Percentiles rank a stretch among this genome's conserved stretches.
These are phyloP conservation scores for Stramenopiles sp. DNA, from an alignment of 352 stramenopile genomes.

Conservation along the genomic window DNA sequence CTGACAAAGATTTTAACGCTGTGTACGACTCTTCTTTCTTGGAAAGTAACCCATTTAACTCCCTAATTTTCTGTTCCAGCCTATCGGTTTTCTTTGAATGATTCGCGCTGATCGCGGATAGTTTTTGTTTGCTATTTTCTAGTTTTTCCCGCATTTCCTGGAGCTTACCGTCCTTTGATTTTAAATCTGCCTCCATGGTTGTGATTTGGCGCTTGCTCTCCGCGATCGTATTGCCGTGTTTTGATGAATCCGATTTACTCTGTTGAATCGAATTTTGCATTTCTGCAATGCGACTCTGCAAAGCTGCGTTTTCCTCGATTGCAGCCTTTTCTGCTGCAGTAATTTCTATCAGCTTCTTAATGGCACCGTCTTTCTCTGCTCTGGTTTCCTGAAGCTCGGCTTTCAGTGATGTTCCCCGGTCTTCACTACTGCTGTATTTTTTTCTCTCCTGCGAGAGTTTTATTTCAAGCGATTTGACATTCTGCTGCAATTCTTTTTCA, in stretches of 20 bases:
- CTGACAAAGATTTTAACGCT: no score
- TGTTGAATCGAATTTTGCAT: neutral
- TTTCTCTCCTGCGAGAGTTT: neutral
- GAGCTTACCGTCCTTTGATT: neutral
- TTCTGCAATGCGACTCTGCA: neutral
- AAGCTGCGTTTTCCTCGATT: neutral
- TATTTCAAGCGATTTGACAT: conserved; percentile 3
- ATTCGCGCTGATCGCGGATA: no score
- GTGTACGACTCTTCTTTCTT: no score
- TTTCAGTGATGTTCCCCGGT: neutral
- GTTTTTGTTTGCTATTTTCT: neutral
- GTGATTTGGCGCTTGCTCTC: neutral
- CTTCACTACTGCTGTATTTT: neutral
- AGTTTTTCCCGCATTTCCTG: neutral
- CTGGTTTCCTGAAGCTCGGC: neutral
- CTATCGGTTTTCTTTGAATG: no score
- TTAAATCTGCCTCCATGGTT: neutral
- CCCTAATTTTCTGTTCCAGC: no score
- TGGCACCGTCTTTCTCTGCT: neutral
- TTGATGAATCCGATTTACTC: neutral
- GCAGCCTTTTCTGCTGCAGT: neutral
- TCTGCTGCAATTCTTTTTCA: neutral
- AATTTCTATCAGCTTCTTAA: neutral
- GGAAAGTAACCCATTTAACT: no score
- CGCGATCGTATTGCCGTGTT: neutral